These are phyloP conservation scores for Microsporum canis DNA, from an alignment of 2,329 filamentous ascomycete species.

Conservation along the genomic window DNA sequence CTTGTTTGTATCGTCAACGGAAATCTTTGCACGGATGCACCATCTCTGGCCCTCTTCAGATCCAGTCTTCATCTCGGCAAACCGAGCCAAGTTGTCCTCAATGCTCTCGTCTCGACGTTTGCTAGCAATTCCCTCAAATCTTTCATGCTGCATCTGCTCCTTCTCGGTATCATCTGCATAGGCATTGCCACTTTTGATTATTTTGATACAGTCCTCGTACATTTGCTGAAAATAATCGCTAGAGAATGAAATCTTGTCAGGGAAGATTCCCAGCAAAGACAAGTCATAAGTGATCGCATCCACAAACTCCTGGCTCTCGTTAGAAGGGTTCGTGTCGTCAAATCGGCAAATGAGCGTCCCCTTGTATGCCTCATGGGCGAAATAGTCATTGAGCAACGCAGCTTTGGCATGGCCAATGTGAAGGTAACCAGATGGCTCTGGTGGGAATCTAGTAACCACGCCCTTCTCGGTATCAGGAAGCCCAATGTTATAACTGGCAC, in stretches of 20 bases:
- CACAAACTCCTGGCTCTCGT: conserved; percentile 94
- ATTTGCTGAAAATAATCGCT: conserved; percentile 93
- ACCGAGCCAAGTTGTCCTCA: conserved; percentile 75
- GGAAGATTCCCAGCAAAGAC: conserved; percentile 79
- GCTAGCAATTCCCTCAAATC: conserved; percentile 73
- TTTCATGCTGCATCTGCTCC: conserved; percentile 74
- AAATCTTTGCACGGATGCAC: conserved; percentile 93
- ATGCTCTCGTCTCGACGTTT: conserved; percentile 64
- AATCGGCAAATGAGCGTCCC: conserved; percentile 85
- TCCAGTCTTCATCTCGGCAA: conserved; percentile 87
- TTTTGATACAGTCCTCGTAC: conserved; percentile 69
- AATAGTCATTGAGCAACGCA: conserved; percentile 89
- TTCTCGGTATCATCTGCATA: conserved; percentile 92
- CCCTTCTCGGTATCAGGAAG: conserved; percentile 21
- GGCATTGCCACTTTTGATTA: conserved; percentile 77
- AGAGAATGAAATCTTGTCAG: conserved; percentile 77
- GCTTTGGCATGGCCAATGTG: conserved; percentile 75
- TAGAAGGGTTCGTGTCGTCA: conserved; percentile 93
- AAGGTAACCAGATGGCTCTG: conserved; percentile 28
- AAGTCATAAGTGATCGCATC: conserved; percentile 90
- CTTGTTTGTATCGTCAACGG: conserved; percentile 84
- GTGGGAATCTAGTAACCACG: conserved; percentile 27
- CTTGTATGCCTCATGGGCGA: conserved; percentile 84
- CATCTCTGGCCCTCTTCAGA: conserved; percentile 67
- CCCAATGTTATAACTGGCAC: conserved; percentile 22